These are phyloP conservation scores for Mucor sp. DNA, from an alignment of 371 early-diverging fungal species.

Conservation along the genomic window DNA sequence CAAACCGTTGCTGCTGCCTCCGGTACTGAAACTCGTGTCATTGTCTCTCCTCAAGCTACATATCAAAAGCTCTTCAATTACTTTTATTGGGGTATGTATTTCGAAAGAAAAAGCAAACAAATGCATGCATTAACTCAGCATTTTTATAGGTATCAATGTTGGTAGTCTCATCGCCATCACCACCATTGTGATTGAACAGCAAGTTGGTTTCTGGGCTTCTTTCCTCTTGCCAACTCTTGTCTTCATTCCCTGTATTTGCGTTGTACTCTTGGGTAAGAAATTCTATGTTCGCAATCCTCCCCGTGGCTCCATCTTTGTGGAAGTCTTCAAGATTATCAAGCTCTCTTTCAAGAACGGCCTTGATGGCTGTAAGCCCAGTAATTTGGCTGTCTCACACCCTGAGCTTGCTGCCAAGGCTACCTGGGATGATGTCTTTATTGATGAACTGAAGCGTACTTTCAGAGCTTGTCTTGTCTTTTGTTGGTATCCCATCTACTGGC, in stretches of 20 bases:
- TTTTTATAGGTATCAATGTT: constrained; percentile 54
- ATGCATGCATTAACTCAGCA: constrained; percentile 44
- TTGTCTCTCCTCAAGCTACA: constrained; percentile 55
- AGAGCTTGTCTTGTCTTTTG: constrained; percentile 73
- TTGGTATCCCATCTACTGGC: constrained; percentile 81
- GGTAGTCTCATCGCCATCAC: constrained; percentile 70
- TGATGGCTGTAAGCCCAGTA: constrained; percentile 44
- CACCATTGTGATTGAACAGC: constrained; percentile 58
- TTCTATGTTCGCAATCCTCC: constrained; percentile 64
- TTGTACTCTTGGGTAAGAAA: constrained; percentile 62
- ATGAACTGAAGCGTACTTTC: constrained; percentile 66
- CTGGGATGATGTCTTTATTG: constrained; percentile 77
- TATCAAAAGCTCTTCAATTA: constrained; percentile 49
- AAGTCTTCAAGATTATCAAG: constrained; percentile 37
- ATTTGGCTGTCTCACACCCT: constrained; percentile 28
- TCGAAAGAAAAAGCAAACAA: neutral
- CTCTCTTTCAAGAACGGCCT: constrained; percentile 38
- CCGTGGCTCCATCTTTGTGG: constrained; percentile 59
- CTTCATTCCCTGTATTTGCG: constrained; percentile 64
- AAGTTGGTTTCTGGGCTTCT: constrained; percentile 68
- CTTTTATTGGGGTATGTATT: constrained; percentile 75
- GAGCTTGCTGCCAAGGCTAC: constrained; percentile 38
- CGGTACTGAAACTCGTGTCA: constrained; percentile 33
- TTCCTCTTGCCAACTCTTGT: constrained; percentile 71
- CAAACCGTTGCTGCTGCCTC: constrained; percentile 5